Conservation (phyloP, 441 rosid species). For the Syzygium syzygioides region DNA sequence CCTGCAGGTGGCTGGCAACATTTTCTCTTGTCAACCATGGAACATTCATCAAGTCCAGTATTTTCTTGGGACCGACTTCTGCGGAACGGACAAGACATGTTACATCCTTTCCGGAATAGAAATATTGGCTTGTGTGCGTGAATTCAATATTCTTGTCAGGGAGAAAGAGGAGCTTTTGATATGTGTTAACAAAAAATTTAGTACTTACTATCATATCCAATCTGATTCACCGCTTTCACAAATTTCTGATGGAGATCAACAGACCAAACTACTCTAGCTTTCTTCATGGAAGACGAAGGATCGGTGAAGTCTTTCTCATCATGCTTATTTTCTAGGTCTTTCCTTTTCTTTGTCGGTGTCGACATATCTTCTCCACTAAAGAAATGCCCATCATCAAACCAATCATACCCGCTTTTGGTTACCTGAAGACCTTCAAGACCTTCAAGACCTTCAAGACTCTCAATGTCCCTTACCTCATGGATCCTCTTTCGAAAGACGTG, state of each 20-base stretch:
- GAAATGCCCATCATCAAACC: conserved; percentile 32
- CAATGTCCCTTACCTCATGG: conserved; percentile 48
- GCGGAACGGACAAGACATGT: conserved; percentile 40
- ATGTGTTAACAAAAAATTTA: background rate
- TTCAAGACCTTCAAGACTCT: conserved; percentile 32
- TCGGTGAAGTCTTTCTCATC: conserved; percentile 49
- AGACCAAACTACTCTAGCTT: conserved; percentile 65
- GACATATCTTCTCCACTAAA: conserved; percentile 33
- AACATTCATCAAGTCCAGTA: conserved; percentile 71
- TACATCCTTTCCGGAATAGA: conserved; percentile 21
- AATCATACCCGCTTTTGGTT: conserved; percentile 41
- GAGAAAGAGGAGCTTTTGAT: background rate
- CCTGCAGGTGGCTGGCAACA: conserved; percentile 82
- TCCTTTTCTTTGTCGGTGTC: conserved; percentile 35
- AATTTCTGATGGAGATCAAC: conserved; percentile 69
- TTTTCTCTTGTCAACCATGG: conserved; percentile 74
- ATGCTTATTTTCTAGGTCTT: conserved; percentile 41
- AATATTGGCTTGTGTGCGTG: background rate
- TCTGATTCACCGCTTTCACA: conserved; percentile 58
- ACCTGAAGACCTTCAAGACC: conserved; percentile 39
- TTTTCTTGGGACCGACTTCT: conserved; percentile 83
- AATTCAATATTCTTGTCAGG: background rate
- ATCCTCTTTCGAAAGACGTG: conserved; percentile 56
- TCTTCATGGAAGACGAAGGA: conserved; percentile 37
- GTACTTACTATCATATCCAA: conserved; percentile 64